phyloP scores from a whole-genome alignment of 345 rosid species.

The Psidium guajava region DNA sequence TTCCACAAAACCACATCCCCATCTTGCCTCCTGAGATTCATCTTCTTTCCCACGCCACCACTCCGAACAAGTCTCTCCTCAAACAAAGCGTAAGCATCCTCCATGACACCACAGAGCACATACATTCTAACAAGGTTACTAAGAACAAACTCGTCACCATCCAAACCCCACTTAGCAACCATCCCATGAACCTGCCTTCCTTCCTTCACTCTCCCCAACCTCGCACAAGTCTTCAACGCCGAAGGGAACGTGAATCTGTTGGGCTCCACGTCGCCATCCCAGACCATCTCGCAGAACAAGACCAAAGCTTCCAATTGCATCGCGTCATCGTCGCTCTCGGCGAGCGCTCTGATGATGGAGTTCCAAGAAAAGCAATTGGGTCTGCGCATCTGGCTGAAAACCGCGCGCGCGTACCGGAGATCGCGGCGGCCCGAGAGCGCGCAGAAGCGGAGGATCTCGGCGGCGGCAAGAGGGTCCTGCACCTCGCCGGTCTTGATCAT shows the following conservation, averaged over 20 bases:
- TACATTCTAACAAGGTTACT: conserved; percentile 67
- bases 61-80: conserved; percentile 7
- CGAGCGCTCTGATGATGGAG: conserved; percentile 53
- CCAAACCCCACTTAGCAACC: conserved; percentile 40
- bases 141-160: conserved; percentile 45
- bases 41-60: neutral
- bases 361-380: conserved; percentile 80
- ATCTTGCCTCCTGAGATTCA: conserved; percentile 24
- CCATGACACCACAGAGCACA: conserved; percentile 47
- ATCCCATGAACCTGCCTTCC: conserved; percentile 58
- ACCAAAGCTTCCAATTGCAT: conserved; percentile 20
- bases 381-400: conserved; percentile 34
- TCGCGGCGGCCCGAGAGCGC: conserved; percentile 33
- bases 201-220: conserved; percentile 26
- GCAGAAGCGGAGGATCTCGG: conserved; percentile 45
- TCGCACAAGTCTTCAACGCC: conserved; percentile 51
- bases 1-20: conserved; percentile 62
- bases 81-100: conserved; percentile 34
- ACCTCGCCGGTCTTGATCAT: conserved; percentile 54
- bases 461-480: conserved; percentile 57
- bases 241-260: conserved; percentile 60
- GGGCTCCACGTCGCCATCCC: conserved; percentile 31
- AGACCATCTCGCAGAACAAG: conserved; percentile 36
- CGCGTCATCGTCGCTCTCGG: conserved; percentile 22
- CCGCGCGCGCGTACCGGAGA: conserved; percentile 29